Percentiles rank a stretch among this genome's conserved stretches.
Evolutionary conservation across 1,284 basidiomycete species (phyloP).

Genomic region (Nidula niveotomentosa): DNA sequence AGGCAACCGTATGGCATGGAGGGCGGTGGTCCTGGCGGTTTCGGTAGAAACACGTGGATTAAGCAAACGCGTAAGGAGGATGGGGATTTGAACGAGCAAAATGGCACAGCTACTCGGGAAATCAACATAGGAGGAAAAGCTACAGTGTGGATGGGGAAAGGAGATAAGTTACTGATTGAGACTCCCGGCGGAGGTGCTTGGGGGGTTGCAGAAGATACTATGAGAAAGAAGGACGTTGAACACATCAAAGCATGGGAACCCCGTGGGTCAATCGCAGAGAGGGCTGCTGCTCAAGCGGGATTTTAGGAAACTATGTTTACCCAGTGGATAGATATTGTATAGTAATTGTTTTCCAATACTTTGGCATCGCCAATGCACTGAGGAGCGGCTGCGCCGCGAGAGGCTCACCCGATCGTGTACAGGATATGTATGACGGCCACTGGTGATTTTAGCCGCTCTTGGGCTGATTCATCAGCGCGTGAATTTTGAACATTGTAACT

Average conservation of each 20-base stretch:
- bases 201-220: constrained; percentile 49
- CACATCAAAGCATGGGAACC: constrained; percentile 64
- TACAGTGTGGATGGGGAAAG: constrained; percentile 84
- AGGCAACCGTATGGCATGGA: constrained; percentile 89
- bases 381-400: too few relatives aligned
- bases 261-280: constrained; percentile 72
- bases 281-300: constrained; percentile 66
- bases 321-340: too few relatives aligned
- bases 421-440: too few relatives aligned
- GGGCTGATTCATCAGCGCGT: too few relatives aligned
- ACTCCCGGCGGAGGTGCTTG: constrained; percentile 95
- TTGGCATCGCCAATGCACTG: too few relatives aligned
- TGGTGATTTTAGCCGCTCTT: too few relatives aligned
- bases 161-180: constrained; percentile 80
- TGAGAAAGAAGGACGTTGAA: constrained; percentile 26
- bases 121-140: constrained; percentile 95
- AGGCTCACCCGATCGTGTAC: too few relatives aligned
- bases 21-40: constrained; percentile 76
- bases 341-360: too few relatives aligned
- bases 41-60: constrained; percentile 90
- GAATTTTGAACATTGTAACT: too few relatives aligned
- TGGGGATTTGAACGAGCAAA: constrained; percentile 53
- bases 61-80: constrained; percentile 74
- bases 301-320: constrained; percentile 34
- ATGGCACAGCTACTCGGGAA: constrained; percentile 41